Base-by-base conservation (phyloP, 345 rosid genomes). In the Melaleuca quinquenervia region DNA sequence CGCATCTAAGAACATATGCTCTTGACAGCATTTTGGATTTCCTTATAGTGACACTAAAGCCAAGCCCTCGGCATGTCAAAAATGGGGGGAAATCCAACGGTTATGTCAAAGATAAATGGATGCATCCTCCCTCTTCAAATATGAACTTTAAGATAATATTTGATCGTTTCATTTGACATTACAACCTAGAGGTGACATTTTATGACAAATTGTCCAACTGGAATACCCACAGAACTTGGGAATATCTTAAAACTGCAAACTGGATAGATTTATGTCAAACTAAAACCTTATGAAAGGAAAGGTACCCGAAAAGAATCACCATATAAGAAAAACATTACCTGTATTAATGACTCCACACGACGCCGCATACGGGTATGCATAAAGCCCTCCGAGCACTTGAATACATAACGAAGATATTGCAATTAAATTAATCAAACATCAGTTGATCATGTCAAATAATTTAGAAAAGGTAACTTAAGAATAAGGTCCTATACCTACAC, bases 301-400 rank as follows among this genome's bases (percentile, higher is more conserved):
- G 76, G 36, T 76, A 41, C 13, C n/a, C 15, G 24, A 36, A 82
- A 62, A 82, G 41, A 86, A 32, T 24, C 18, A 22, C 6, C 24
- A 6, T 49, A 49, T 74, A 24, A 50, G 26, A 45, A 85, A 7
- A 84, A 60, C 32, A 62, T 20, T 86, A 98, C 99, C 97, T 95
- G 94, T 89, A 98, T 95, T 86, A 98, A 87, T 70, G 98, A 93
- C 89, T 98, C 98, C 49, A 98, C 99, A 22, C 96, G 98, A 27
- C 98, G 92, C 84, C 98, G 93, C 99, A 98, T 98, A 82, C 99
- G 91, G 21, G 97, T 96, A 86, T 98, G 99, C 98, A 98, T 96
- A 91, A 98, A 98, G 41, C 97, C 97, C 88, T 95, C 99, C 0
- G 99, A 94, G 91, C 96, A 94, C 99, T 96, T 56, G 51, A 82